Base-by-base conservation (phyloP, 2,329 filamentous ascomycete species). In the Dichotomopilus funicola region DNA sequence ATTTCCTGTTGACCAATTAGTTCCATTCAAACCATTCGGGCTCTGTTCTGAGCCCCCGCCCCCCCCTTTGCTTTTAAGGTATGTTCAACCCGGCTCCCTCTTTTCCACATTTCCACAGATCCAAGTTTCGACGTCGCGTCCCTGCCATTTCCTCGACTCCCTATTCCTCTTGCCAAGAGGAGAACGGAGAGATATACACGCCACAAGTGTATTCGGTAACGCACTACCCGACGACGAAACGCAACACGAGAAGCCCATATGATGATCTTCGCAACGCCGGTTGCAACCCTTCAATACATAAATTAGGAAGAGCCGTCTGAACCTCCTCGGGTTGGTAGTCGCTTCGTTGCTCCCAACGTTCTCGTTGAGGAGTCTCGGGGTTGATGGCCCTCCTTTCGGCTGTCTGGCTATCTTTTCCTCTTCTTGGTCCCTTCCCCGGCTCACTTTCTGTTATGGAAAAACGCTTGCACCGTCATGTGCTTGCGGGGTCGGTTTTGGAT, bases 271-370 rank as follows among this genome's bases (percentile, higher is more conserved):
- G 65, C 64, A 65, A 63, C 65, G 58, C 60, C 59, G 51, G 59
- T 68, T 70, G 65, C 66, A 66, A 67, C 69, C 68, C 66, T 68
- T 8, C 48, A 19, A 65, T 55, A 66, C 59, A 64, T 57, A 56
- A 62, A 62, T 49, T 69, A 72, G 71, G 71, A 73, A 73, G 71
- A 73, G 71, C 71, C 71, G 70, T 73, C 68, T 73, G 70, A 73
- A 70, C 56, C 62, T 56, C 62, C 60, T 55, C 57, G 57, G 50
- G 54, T 33, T 1, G 9, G 52, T 46, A 38, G 13, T 9, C 11
- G 36, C 55, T 52, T 36, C 19, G 19, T 27, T 27, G 19, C 19
- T 27, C 19, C 19, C 19, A 27, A 27, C 19, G 19, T 3, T 27
- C 19, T 27, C 19, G 19, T 27, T 27, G 19, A 27, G 19, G 19